Evolutionary conservation across 225 moss, liverwort and hornwort species (phyloP).

Genomic region (Marchantia paleacea): DNA sequence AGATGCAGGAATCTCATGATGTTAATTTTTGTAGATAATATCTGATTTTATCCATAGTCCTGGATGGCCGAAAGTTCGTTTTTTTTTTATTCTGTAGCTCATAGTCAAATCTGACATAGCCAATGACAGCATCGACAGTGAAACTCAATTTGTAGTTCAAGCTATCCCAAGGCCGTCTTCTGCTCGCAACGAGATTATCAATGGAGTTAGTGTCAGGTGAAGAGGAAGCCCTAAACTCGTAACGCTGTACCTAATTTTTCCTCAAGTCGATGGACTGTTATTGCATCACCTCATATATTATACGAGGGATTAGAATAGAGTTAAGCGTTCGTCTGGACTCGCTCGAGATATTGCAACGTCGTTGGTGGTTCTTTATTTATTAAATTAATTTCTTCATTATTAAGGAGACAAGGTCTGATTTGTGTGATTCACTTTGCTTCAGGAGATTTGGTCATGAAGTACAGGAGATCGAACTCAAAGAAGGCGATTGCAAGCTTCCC

Average conservation of each 20-base stretch:
- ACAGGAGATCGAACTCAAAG: background rate
- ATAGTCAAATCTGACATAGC: background rate
- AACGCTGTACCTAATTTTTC: too few relatives aligned
- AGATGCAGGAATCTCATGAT: background rate
- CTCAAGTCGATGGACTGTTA: too few relatives aligned
- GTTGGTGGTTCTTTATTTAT: too few relatives aligned
- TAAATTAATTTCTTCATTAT: background rate
- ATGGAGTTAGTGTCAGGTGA: slow-evolving; percentile 20
- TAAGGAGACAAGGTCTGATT: background rate
- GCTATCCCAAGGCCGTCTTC: slow-evolving; percentile 29
- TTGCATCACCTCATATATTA: too few relatives aligned
- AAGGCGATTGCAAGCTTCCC: background rate
- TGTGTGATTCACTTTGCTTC: background rate
- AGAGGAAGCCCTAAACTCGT: slow-evolving; percentile 3
- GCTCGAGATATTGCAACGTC: background rate
- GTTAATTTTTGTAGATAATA: background rate
- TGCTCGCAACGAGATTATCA: background rate
- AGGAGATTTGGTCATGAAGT: background rate
- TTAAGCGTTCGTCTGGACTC: background rate
- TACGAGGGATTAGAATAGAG: background rate
- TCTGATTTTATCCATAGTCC: background rate
- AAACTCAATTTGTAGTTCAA: slow-evolving; percentile 38
- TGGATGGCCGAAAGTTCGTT: background rate
- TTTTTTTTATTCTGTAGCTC: background rate
- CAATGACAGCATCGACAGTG: slow-evolving; percentile 31